Evolutionary conservation across 441 rosid genomes (phyloP), one percentile per base, ranked within the genome.

Genomic region (Corymbia citriodora): DNA sequence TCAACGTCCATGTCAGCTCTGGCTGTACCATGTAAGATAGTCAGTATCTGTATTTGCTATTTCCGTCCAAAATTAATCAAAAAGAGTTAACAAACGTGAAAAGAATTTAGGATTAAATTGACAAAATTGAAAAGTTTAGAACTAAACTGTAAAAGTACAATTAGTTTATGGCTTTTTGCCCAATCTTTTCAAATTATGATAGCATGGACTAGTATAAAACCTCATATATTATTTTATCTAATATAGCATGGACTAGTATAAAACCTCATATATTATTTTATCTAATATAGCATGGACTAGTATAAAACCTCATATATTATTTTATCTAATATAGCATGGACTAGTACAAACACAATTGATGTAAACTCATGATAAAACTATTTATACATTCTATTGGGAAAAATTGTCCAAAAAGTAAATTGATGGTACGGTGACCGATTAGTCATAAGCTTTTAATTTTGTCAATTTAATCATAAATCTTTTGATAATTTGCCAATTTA

Each of bases 381-480:
- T 61, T 12, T 61, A 61, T 27, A 61, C 31, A 61, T 14, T 25
- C n/a, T n/a, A 61, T 27, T 61, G 8, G 68, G 31, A n/a, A 61
- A 25, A 61, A 61, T 61, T 61, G 8, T 61, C 68, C 16, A 61
- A 61, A 61, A 14, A 61, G 31, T 61, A 12, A 61, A 25, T 14
- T 0, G 25, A 59, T 59, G 14, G n/a, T 11, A 61, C 0, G 1
- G 12, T 0, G 14, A 0, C 15, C 16, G 5, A 61, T 61, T 59
- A 59, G 25, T 59, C 16, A 10, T 59, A 59, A 25, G n/a, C 3
- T 59, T 59, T 59, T n/a, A 25, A 59, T 10, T 59, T 25, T 59
- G 0, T 59, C 0, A 59, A 59, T 25, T 59, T 25, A 25, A 29
- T 59, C 8, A 25, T 59, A 59, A 59, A 25, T 10, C 0, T 59